Evolutionary conservation across 768 basidiomycete species (phyloP).

Genomic region (Lactarius pseudohatsudake): DNA sequence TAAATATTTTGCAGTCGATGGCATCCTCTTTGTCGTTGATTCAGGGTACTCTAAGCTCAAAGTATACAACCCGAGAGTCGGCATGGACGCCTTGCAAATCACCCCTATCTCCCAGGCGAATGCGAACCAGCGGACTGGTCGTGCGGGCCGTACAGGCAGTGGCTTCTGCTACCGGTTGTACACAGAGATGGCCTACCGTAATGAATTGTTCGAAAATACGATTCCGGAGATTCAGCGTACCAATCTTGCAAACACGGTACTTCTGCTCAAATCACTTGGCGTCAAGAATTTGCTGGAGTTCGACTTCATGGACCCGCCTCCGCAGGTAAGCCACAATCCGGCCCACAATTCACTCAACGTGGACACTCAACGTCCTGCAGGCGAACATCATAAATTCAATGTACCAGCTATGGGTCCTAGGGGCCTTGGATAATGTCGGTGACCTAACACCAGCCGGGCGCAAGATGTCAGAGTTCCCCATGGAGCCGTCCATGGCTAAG

Average conservation of each 20-base stretch:
- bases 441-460: conserved; percentile 89
- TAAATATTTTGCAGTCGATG: conserved; percentile 66
- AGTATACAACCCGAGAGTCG: conserved; percentile 98
- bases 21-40: conserved; percentile 96
- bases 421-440: conserved; percentile 96
- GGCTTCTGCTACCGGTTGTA: conserved; percentile 97
- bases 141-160: conserved; percentile 93
- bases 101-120: conserved; percentile 99
- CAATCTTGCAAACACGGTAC: conserved; percentile 94
- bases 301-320: conserved; percentile 99
- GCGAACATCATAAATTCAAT: conserved; percentile 98
- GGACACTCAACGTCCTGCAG: conserved; percentile 39
- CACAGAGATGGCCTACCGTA: conserved; percentile 95
- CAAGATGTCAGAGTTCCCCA: conserved; percentile 99
- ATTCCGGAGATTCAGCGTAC: conserved; percentile 99
- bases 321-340: conserved; percentile 58
- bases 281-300: conserved; percentile 98
- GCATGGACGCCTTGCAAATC: conserved; percentile 99
- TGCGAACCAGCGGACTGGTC: conserved; percentile 92
- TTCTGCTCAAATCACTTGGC: conserved; percentile 91
- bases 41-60: conserved; percentile 97
- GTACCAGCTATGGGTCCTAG: conserved; percentile 99
- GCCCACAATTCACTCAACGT: background rate
- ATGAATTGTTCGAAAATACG: conserved; percentile 92
- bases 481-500: conserved; percentile 99